A percentile compares a stretch with the other conserved stretches of the same genome.
phyloP scores from a whole-genome alignment of 805 yeast species.

The Naumovozyma castellii region DNA sequence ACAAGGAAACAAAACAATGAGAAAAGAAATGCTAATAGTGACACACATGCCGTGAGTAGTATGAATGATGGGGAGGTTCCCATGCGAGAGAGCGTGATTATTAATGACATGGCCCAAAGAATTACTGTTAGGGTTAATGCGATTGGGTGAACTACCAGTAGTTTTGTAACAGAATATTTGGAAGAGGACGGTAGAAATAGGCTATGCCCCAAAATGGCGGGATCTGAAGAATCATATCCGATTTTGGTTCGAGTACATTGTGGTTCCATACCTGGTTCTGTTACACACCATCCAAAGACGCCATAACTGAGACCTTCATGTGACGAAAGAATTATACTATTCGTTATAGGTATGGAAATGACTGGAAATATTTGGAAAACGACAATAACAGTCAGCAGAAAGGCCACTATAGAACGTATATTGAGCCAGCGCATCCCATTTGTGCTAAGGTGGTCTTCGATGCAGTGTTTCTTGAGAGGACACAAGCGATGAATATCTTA shows the following conservation, averaged over 20 bases:
- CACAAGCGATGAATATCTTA: too few species aligned
- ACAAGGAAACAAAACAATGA: slow-evolving; percentile 68
- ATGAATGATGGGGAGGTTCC: slow-evolving; percentile 35
- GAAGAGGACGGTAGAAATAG: slow-evolving; percentile 51
- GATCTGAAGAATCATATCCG: slow-evolving; percentile 15
- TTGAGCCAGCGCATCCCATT: not conserved
- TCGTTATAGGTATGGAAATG: slow-evolving; percentile 51
- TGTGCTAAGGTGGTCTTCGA: too few species aligned
- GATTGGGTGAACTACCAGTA: slow-evolving; percentile 60
- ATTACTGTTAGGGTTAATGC: slow-evolving; percentile 47
- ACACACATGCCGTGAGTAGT: slow-evolving; percentile 44
- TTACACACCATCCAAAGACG: slow-evolving; percentile 57
- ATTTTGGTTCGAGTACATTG: slow-evolving; percentile 14
- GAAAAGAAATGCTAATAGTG: slow-evolving; percentile 60
- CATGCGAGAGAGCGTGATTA: slow-evolving; percentile 33
- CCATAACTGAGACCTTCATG: slow-evolving; percentile 49
- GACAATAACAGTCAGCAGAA: slow-evolving; percentile 37
- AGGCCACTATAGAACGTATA: slow-evolving; percentile 11
- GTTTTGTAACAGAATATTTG: slow-evolving; percentile 46
- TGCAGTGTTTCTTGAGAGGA: not conserved
- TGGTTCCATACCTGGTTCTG: not conserved
- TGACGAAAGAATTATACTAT: slow-evolving; percentile 38
- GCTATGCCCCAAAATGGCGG: slow-evolving; percentile 30
- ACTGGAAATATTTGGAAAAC: slow-evolving; percentile 52
- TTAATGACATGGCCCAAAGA: slow-evolving; percentile 33